Base-by-base conservation (phyloP, 1,284 basidiomycete species). In the Puccinia novopanici region DNA sequence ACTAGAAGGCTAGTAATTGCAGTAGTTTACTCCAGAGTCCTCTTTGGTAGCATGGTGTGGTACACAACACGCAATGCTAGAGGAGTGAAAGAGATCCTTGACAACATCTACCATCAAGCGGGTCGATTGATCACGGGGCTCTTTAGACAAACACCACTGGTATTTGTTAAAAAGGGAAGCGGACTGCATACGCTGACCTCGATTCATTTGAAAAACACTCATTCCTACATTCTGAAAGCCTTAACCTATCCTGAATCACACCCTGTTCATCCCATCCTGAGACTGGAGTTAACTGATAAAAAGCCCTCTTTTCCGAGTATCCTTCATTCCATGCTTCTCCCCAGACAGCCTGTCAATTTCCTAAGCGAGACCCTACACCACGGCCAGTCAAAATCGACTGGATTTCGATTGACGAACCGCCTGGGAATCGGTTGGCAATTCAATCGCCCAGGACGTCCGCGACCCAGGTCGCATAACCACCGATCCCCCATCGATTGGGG, bases 31-130 rank as follows among this genome's bases (percentile, higher is more conserved):
- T 22, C 61, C 0, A 8, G 57, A n/a, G n/a, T 67, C 34, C 42
- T 76, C 4, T 65, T 48, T 67, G 75, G 75, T 17, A 76, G 75
- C 30, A 13, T 76, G 48, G 27, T 76, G 4, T 76, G 75, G 75
- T 63, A 50, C 40, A 76, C 59, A 3, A 13, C 45, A 52, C 50
- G 37, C 17, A 65, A 61, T n/a, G 37, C 22, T 13, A 63, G 34
- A 12, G 52, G 8, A 17, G 55, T 67, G 3, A 30, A 59, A 4
- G 40, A 65, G 27, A 37, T 76, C 3, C n/a, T 76, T 22, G 40
- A 61, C 22, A n/a, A 22, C 3, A 12, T 63, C 5, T 48, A 48
- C 8, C 24, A 65, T 27, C 10, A 65, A 67, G 57, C 75, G 10
- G 52, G 30, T 12, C 24, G 59, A 13, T 24, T 76, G 37, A n/a